phyloP scores from a whole-genome alignment of 768 basidiomycete genomes.

The Boletellus sp. region DNA sequence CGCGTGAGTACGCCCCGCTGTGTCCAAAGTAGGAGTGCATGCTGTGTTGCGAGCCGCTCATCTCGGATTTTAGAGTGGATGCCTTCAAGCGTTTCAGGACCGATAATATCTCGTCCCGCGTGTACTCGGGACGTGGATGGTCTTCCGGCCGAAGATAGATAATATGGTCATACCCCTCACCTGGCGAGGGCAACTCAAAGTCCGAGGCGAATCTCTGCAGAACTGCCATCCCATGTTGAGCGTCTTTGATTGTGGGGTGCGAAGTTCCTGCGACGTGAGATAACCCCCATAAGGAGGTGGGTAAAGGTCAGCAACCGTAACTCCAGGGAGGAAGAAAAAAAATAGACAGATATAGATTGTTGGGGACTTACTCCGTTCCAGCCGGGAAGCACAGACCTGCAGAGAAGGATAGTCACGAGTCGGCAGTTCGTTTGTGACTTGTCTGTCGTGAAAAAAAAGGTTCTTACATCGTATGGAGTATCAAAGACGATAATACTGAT shows the following conservation, averaged over 20 bases:
- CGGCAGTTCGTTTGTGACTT: slow-evolving; percentile 9
- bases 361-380: slow-evolving; percentile 52
- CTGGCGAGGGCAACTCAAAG: slow-evolving; percentile 49
- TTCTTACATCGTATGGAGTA: slow-evolving; percentile 66
- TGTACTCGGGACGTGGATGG: slow-evolving; percentile 43
- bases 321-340: background rate
- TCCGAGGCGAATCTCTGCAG: slow-evolving; percentile 62
- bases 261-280: slow-evolving; percentile 47
- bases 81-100: slow-evolving; percentile 48
- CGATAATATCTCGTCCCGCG: slow-evolving; percentile 45
- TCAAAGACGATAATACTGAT: slow-evolving; percentile 78
- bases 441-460: background rate
- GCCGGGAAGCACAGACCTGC: slow-evolving; percentile 60
- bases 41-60: slow-evolving; percentile 4
- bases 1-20: slow-evolving; percentile 7
- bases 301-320: slow-evolving; percentile 8
- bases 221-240: slow-evolving; percentile 55
- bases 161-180: slow-evolving; percentile 68
- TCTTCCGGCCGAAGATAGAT: slow-evolving; percentile 35
- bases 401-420: slow-evolving; percentile 16
- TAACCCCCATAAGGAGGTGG: slow-evolving; percentile 8
- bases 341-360: background rate
- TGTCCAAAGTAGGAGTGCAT: slow-evolving; percentile 7
- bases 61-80: slow-evolving; percentile 22
- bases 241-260: slow-evolving; percentile 73